Base-by-base conservation (phyloP, 306 rosid genomes). In the Crotalaria pallida region DNA sequence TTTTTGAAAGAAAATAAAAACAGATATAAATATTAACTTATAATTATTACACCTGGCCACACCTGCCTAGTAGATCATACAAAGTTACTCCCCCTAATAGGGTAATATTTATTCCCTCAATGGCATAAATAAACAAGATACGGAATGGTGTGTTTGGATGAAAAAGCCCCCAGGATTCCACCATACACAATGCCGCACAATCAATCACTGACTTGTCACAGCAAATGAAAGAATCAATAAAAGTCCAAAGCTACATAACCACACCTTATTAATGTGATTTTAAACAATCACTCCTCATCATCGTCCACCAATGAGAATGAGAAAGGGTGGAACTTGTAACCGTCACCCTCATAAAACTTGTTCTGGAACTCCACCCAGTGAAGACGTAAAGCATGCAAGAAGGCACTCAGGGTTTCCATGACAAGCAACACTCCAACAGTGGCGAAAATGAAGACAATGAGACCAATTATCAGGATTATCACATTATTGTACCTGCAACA, bases 351-450 rank as follows among this genome's bases (percentile, higher is more conserved):
- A 0, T 90, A 90, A 56, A 94, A 94, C 87, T 94, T 94, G 90
- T 94, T 94, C 74, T 94, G 98, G 79, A 81, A 94, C 88, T 94
- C 98, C 65, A 94, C 98, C 98, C 98, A 94, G 81, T 94, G 98
- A 84, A 90, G 98, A 3, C 97, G 96, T 51, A 94, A 44, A 2
- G 98, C 98, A 22, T 94, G 98, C 65, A 94, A 90, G 87, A 94
- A 94, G 68, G 98, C 98, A 47, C 98, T 90, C 13, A 94, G 87
- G 33, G 96, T 90, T 85, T 94, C 98, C 97, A 94, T 94, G 83
- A 90, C 84, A 23, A 94, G 92, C 60, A 94, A 68, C 61, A 94
- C 98, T 22, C 98, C 98, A 0, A 94, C 85, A 0, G 98, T 94
- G 12, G 98, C 98, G 4, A 84, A 94, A 38, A 83, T 19, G 48